Evolutionary conservation across 2,329 filamentous ascomycete species (phyloP).

Genomic region (Bipolaris bicolor): DNA sequence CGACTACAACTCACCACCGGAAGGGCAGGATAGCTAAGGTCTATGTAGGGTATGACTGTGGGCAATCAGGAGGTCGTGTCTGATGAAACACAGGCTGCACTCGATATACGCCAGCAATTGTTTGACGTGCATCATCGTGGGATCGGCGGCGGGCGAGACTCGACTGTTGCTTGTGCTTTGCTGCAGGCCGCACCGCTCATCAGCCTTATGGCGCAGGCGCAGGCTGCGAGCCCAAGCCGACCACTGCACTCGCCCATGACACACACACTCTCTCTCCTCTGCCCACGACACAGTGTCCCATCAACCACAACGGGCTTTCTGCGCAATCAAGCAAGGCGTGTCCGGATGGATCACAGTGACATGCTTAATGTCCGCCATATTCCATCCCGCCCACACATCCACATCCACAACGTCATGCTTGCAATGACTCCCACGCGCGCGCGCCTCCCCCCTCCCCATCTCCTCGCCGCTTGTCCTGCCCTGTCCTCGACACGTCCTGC

Average conservation of each 20-base stretch:
- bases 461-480: neutral
- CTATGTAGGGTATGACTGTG: neutral
- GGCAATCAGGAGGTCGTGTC: slow-evolving; percentile 23
- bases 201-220: slow-evolving; percentile 43
- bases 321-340: no score
- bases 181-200: slow-evolving; percentile 17
- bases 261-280: no score
- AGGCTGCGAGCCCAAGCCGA: slow-evolving; percentile 14
- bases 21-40: neutral
- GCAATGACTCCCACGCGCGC: slow-evolving; percentile 3
- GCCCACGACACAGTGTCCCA: no score
- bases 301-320: no score
- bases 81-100: slow-evolving; percentile 28
- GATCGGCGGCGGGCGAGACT: slow-evolving; percentile 26
- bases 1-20: slow-evolving; percentile 20
- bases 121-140: slow-evolving; percentile 25
- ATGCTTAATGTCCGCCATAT: no score
- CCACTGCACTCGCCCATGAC: slow-evolving; percentile 12
- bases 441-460: no score
- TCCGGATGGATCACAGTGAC: no score
- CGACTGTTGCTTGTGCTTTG: slow-evolving; percentile 20
- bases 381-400: neutral
- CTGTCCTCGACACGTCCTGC: neutral
- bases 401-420: slow-evolving; percentile 13
- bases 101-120: slow-evolving; percentile 15